Evolutionary conservation across 2,329 filamentous ascomycete genomes (phyloP).

Genomic region (Neofusicoccum ribis): DNA sequence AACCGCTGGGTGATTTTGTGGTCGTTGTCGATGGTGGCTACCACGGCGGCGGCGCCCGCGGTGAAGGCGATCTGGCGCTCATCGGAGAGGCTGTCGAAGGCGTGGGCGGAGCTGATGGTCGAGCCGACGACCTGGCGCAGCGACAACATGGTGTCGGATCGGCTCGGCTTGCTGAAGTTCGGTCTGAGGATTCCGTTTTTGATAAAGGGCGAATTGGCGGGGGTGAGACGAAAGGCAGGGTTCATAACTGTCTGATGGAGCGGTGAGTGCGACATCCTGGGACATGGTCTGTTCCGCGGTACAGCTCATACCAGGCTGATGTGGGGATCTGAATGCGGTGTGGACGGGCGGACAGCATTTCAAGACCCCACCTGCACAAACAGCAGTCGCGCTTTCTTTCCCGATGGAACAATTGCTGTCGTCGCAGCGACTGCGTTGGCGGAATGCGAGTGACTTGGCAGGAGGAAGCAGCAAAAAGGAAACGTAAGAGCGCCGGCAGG

Average conservation of each 20-base stretch:
- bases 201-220: conserved; percentile 69
- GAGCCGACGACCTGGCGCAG: conserved; percentile 87
- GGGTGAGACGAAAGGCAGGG: conserved; percentile 33
- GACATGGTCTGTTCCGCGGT: conserved; percentile 11
- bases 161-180: conserved; percentile 52
- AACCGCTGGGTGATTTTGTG: conserved; percentile 73
- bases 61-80: conserved; percentile 79
- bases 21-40: conserved; percentile 74
- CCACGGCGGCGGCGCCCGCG: conserved; percentile 88
- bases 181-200: conserved; percentile 65
- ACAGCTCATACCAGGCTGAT: conserved; percentile 17
- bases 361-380: conserved; percentile 11
- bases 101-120: conserved; percentile 79
- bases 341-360: conserved; percentile 3
- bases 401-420: not conserved
- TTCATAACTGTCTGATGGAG: conserved; percentile 20
- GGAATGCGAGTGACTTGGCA: conserved; percentile 13
- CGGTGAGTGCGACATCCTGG: conserved; percentile 19
- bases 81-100: conserved; percentile 77
- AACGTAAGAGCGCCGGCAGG: not conserved
- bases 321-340: conserved; percentile 17
- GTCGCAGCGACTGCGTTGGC: conserved; percentile 8
- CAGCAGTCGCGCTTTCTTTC: conserved; percentile 6
- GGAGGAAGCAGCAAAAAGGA: conserved; percentile 1
- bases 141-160: conserved; percentile 57